Evolutionary conservation across 1,139 yeast genomes (phyloP).

Genomic region (Debaryomycetaceae sp.): DNA sequence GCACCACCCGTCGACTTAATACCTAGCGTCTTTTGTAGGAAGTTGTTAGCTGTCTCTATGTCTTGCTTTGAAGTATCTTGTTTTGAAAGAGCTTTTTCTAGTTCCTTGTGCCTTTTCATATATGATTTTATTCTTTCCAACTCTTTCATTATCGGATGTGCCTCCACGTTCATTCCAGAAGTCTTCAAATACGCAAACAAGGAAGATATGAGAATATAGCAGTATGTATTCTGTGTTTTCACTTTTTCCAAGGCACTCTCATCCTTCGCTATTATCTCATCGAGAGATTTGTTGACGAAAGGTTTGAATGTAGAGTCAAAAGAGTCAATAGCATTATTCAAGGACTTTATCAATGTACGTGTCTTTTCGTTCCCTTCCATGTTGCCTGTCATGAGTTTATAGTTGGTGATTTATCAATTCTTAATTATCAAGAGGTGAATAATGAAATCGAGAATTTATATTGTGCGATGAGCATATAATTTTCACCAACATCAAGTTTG

Average conservation of each 20-base stretch:
- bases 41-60: constrained; percentile 38
- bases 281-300: constrained; percentile 30
- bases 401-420: neutral
- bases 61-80: constrained; percentile 19
- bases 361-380: constrained; percentile 46
- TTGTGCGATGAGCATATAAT: neutral
- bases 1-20: constrained; percentile 26
- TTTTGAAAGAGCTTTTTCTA: constrained; percentile 22
- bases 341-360: constrained; percentile 19
- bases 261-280: constrained; percentile 27
- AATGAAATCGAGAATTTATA: neutral
- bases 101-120: constrained; percentile 57
- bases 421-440: neutral
- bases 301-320: constrained; percentile 30
- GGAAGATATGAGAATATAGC: constrained; percentile 45
- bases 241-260: constrained; percentile 34
- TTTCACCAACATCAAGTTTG: neutral
- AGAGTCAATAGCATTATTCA: constrained; percentile 29
- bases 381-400: neutral
- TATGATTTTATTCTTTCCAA: constrained; percentile 65
- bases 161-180: constrained; percentile 53
- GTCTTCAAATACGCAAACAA: constrained; percentile 59
- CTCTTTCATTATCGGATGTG: constrained; percentile 68
- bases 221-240: constrained; percentile 35
- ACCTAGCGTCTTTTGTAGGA: constrained; percentile 46